These are phyloP conservation scores for Fusarium citri DNA, from an alignment of 2,329 filamentous ascomycete genomes.

Conservation along the genomic window DNA sequence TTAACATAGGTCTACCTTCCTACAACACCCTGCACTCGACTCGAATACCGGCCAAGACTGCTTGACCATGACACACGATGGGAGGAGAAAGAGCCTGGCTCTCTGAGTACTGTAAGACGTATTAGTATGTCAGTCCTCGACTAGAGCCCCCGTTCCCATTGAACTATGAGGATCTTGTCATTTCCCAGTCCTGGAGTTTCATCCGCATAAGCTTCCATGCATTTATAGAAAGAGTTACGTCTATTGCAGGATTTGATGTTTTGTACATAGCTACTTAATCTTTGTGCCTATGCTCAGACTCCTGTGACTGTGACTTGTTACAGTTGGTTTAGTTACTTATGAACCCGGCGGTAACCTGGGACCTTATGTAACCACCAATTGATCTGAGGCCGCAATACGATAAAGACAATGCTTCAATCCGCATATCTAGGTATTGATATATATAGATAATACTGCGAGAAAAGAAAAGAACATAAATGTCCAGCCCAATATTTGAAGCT, in stretches of 20 bases:
- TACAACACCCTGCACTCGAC: neutral
- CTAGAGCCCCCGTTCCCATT: neutral
- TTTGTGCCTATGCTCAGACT: neutral
- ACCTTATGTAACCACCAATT: neutral
- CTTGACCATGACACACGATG: neutral
- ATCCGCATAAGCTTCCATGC: neutral
- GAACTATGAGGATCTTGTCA: neutral
- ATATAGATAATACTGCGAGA: neutral
- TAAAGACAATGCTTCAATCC: neutral
- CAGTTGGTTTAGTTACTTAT: neutral
- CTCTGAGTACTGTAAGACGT: neutral
- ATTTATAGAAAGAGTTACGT: neutral
- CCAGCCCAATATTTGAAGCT: neutral
- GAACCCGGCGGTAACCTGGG: neutral
- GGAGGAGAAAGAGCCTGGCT: neutral
- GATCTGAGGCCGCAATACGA: neutral
- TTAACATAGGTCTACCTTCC: neutral
- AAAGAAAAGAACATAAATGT: neutral
- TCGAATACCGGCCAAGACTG: neutral
- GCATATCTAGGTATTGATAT: accelerated
- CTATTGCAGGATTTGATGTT: neutral
- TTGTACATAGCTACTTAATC: neutral
- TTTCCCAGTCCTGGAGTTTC: neutral
- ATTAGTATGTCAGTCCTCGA: accelerated
- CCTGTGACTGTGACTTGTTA: neutral